phyloP scores from a whole-genome alignment of 805 yeast species.

The Nakazawaea peltata region DNA sequence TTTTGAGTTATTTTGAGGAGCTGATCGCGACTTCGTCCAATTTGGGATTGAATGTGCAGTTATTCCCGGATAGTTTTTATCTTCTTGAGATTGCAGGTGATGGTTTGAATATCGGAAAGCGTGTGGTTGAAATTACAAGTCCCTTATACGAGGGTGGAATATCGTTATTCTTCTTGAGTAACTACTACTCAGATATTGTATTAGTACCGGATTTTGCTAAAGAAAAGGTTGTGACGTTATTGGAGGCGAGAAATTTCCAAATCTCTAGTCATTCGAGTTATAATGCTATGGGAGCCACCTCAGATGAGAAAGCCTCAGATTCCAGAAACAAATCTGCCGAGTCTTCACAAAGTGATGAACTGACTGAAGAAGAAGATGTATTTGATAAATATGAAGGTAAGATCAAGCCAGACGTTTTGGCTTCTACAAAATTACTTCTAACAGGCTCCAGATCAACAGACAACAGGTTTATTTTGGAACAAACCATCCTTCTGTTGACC shows the following conservation, averaged over 20 bases:
- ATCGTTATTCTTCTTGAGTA: constrained; percentile 52
- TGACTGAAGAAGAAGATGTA: constrained; percentile 13
- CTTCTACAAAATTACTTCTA: constrained; percentile 32
- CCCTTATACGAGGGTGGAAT: constrained; percentile 52
- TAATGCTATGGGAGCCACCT: constrained; percentile 13
- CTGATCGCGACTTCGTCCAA: constrained; percentile 27
- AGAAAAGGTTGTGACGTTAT: constrained; percentile 34
- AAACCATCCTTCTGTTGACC: constrained; percentile 30
- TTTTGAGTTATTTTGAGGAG: constrained; percentile 31
- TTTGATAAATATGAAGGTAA: constrained; percentile 22
- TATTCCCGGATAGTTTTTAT: constrained; percentile 36
- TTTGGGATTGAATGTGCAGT: constrained; percentile 28
- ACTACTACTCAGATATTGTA: constrained; percentile 58
- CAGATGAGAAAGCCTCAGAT: not conserved
- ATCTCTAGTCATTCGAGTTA: constrained; percentile 38
- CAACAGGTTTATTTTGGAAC: constrained; percentile 29
- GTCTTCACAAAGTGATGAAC: not conserved
- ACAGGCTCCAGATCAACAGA: constrained; percentile 55
- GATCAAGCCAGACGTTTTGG: constrained; percentile 37
- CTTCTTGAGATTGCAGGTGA: constrained; percentile 55
- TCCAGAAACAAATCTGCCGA: not conserved
- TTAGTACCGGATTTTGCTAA: constrained; percentile 42
- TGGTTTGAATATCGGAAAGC: constrained; percentile 43
- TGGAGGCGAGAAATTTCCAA: constrained; percentile 33
- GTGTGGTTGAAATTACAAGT: constrained; percentile 47